Conservation (phyloP, 2,329 filamentous ascomycete species). For the Neoarthrinium moseri region DNA sequence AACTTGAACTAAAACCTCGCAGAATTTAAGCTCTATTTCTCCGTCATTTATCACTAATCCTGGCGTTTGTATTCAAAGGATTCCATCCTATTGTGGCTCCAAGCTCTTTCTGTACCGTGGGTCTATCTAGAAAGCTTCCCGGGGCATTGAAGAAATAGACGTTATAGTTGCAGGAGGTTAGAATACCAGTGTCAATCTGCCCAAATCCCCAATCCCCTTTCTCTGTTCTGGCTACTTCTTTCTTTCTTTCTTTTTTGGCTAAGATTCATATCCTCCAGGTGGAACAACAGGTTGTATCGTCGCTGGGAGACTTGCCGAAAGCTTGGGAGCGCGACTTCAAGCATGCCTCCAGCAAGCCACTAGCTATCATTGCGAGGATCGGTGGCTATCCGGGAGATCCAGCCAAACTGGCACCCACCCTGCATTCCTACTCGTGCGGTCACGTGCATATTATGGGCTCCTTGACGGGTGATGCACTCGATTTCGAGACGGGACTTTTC, state of each 20-base stretch:
- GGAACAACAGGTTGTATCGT: slow-evolving; percentile 10
- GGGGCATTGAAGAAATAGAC: slow-evolving; percentile 23
- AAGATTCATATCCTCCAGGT: not conserved
- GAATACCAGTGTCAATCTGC: not conserved
- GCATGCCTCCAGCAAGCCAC: slow-evolving; percentile 13
- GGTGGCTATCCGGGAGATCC: slow-evolving; percentile 38
- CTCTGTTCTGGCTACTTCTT: too few species aligned
- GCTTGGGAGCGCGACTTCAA: slow-evolving; percentile 19
- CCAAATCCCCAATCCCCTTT: too few species aligned
- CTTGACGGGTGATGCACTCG: slow-evolving; percentile 37
- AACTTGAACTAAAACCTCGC: too few species aligned
- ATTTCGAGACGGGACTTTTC: slow-evolving; percentile 60
- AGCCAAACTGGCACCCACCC: slow-evolving; percentile 50
- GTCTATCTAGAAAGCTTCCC: slow-evolving; percentile 19
- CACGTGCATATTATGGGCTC: slow-evolving; percentile 56
- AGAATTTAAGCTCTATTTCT: too few species aligned
- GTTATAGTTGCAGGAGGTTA: slow-evolving; percentile 28
- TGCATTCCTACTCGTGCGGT: slow-evolving; percentile 59
- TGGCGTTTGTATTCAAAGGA: too few species aligned
- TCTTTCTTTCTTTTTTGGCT: not conserved
- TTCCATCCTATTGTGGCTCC: too few species aligned
- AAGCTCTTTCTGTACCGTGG: slow-evolving; percentile 15
- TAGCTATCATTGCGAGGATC: not conserved
- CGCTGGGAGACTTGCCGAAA: slow-evolving; percentile 9
- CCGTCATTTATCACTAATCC: too few species aligned